These are phyloP conservation scores for Wickerhamomyces hampshirensis DNA, from an alignment of 805 yeast species.

Conservation along the genomic window DNA sequence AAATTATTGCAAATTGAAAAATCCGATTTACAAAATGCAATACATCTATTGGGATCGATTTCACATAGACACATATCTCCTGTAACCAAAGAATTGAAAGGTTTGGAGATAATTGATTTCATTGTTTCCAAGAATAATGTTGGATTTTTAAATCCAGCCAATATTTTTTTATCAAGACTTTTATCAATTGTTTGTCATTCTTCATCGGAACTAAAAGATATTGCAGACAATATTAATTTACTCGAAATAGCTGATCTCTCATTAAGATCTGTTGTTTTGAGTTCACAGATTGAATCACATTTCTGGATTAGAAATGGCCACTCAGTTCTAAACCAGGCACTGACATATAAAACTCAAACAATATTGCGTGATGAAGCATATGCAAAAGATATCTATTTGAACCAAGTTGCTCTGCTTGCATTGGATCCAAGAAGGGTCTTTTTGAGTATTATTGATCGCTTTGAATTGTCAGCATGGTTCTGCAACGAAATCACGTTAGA, in stretches of 20 bases:
- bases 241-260: constrained; percentile 50
- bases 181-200: not conserved
- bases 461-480: constrained; percentile 54
- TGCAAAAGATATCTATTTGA: constrained; percentile 70
- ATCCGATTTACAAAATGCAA: too few relatives aligned
- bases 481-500: constrained; percentile 27
- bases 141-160: constrained; percentile 57
- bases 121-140: constrained; percentile 45
- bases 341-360: constrained; percentile 38
- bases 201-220: not conserved
- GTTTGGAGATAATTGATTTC: constrained; percentile 28
- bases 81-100: constrained; percentile 19
- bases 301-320: constrained; percentile 75
- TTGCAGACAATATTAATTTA: constrained; percentile 31
- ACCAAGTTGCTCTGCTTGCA: constrained; percentile 56
- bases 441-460: constrained; percentile 48
- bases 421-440: constrained; percentile 52
- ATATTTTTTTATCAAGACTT: constrained; percentile 43
- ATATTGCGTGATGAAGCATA: constrained; percentile 38
- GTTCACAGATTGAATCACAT: constrained; percentile 56
- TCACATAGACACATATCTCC: too few relatives aligned
- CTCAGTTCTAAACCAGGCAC: constrained; percentile 45
- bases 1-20: constrained; percentile 1
- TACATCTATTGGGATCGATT: too few relatives aligned
- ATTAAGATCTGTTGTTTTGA: constrained; percentile 54